Base-by-base conservation (phyloP, 2,329 filamentous ascomycete genomes). In the Stagonosporopsis rhizophila region DNA sequence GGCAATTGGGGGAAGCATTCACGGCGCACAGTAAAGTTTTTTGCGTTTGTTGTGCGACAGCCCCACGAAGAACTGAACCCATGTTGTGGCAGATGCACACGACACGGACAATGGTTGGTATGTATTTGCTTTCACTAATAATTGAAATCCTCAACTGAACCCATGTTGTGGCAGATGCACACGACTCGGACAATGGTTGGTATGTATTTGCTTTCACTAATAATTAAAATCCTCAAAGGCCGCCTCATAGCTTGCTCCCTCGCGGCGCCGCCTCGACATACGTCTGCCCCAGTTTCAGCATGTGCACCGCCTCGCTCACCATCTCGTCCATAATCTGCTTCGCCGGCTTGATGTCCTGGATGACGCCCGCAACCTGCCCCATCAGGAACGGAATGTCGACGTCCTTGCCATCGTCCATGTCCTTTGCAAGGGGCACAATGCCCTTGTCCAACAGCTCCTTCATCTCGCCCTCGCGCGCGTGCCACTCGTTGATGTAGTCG, bases 341-440 rank as follows among this genome's bases (percentile, higher is more conserved):
- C 0, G 94, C 94, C 0, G 93, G 92, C 80, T 95, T 87, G 57
- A 97, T 85, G 64, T 88, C 86, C 30, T 80, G 76, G 54, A 97
- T 90, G 1, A 88, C 83, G 1, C 90, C 93, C 0, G 92, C 90
- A 8, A 97, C 93, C 79, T 96, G 92, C 1, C 94, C 94, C 94
- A 97, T 97, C 70, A 97, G 74, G 76, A 94, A 92, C 12, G 94
- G 94, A 52, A 90, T 81, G 70, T 97, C 94, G 12, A 96, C 80
- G 37, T 96, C 92, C 52, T 87, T 88, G 1, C 89, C 90, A 51
- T 92, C 83, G 45, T 96, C 91, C 69, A 96, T 81, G 72, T 98
- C 94, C 71, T 91, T 83, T 77, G 89, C 86, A 61, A 97, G 81
- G 1, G 94, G 94, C 58, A 96, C 88, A 27, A 96, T 78, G 0